A percentile compares a stretch with the other conserved stretches of the same genome.
These are phyloP conservation scores for Magnusiomyces ingens DNA, from an alignment of 1,139 yeast genomes.

Conservation along the genomic window DNA sequence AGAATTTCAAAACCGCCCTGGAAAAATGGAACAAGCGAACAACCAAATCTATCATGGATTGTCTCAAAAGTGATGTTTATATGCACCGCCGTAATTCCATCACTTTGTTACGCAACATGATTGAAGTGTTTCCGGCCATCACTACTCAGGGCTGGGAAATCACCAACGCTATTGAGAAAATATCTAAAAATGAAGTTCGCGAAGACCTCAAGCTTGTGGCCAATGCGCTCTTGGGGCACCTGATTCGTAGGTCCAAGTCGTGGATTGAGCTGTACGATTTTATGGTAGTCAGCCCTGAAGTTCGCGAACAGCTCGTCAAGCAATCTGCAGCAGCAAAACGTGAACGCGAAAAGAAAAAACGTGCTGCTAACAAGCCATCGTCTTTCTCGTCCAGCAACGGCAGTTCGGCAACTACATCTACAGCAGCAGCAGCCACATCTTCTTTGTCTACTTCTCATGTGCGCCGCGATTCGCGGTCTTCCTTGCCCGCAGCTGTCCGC, in stretches of 20 bases:
- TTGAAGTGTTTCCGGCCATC: conserved; percentile 61
- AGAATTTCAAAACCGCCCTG: conserved; percentile 39
- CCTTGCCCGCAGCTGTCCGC: too few relatives aligned
- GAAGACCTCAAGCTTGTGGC: conserved; percentile 80
- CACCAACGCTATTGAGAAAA: conserved; percentile 42
- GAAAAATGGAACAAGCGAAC: conserved; percentile 53
- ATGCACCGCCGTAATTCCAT: conserved; percentile 80
- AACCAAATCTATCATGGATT: conserved; percentile 41
- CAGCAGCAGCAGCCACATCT: neutral
- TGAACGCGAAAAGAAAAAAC: conserved; percentile 16
- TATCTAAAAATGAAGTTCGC: conserved; percentile 52
- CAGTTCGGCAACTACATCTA: neutral
- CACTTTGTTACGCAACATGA: conserved; percentile 62
- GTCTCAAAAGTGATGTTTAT: conserved; percentile 56
- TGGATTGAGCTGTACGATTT: conserved; percentile 44
- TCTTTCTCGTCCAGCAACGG: neutral
- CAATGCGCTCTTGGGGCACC: conserved; percentile 67
- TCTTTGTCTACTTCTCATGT: neutral
- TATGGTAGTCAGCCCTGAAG: conserved; percentile 21
- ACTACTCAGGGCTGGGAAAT: conserved; percentile 60
- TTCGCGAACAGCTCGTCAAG: conserved; percentile 19
- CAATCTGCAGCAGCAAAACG: conserved; percentile 16
- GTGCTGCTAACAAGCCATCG: neutral
- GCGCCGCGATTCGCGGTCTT: neutral
- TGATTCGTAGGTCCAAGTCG: conserved; percentile 49